phyloP scores from a whole-genome alignment of 1,139 yeast genomes.

The Kodamaea ohmeri region DNA sequence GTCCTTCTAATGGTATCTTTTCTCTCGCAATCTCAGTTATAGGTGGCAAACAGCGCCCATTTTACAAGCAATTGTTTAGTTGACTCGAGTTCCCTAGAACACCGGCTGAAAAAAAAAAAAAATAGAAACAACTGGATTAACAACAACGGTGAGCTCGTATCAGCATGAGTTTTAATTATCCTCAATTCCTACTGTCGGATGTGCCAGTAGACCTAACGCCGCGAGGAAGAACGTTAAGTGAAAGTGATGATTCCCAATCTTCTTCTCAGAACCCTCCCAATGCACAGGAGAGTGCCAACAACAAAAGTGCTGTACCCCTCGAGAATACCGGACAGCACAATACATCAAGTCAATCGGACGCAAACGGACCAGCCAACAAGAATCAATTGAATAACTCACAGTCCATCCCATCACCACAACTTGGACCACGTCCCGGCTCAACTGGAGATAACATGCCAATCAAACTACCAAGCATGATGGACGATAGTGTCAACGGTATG shows the following conservation, averaged over 20 bases:
- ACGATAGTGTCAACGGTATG: constrained; percentile 22
- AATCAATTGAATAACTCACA: neutral
- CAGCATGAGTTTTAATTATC: constrained; percentile 36
- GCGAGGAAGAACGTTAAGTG: constrained; percentile 1
- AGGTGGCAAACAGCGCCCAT: too few relatives aligned
- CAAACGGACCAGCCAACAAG: neutral
- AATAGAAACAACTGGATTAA: constrained; percentile 6
- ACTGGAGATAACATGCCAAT: neutral
- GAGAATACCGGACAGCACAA: neutral
- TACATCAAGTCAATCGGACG: constrained; percentile 5
- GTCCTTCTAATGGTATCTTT: too few relatives aligned
- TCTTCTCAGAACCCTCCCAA: neutral
- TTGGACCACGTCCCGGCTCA: neutral
- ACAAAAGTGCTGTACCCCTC: neutral
- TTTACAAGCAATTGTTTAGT: constrained; percentile 1
- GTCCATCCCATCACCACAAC: constrained; percentile 1
- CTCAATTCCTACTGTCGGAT: constrained; percentile 30
- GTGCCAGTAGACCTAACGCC: constrained; percentile 4
- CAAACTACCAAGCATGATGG: constrained; percentile 7
- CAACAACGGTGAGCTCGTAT: constrained; percentile 6
- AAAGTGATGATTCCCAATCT: neutral
- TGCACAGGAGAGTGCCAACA: constrained; percentile 1
- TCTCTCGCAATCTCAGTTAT: too few relatives aligned
- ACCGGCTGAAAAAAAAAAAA: constrained; percentile 7
- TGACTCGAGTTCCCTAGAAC: constrained; percentile 1